Evolutionary conservation across 768 basidiomycete genomes (phyloP), one percentile per base, ranked within the genome.

Genomic region (Rhizopogon sp.): DNA sequence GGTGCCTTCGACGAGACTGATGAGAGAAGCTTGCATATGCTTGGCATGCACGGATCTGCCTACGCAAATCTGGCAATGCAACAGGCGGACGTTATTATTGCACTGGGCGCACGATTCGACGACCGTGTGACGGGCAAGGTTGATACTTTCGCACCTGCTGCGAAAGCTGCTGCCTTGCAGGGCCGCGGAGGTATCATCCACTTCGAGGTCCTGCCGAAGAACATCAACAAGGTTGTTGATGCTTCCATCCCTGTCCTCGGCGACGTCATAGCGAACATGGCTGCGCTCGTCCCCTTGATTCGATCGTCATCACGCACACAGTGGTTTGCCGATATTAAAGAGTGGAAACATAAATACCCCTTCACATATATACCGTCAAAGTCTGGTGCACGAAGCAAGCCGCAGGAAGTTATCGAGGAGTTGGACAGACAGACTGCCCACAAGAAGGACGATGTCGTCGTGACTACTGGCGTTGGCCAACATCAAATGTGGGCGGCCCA

Each of bases 401-500:
- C 96, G 0, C 97, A 99, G 72, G 93, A 95, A 95, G 74, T 79
- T 53, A 84, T 99, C 40, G 88, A 93, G 74, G 95, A 95, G 74
- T 79, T 99, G 41, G 87, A 98, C 98, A 40, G 87, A 98, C 64
- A 76, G 66, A 52, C 83, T n/a, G 76, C 75, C 47, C 78, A 88
- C 56, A 81, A 76, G 70, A 96, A 98, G 75, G 88, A 91, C 55
- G 84, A 98, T 28, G 81, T 97, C 39, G 74, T 99, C 65, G 73
- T 99, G 51, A 72, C 92, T 10, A 99, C 97, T 14, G 97, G 97
- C 62, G 97, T 99, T 22, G 97, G 97, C 7, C 97, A 99, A 70
- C 97, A 98, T 74, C 96, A 99, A 74, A 98, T 98, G 97, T 98
- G 93, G 94, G 96, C 96, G 2, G 92, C 91, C 41, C 97, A 99